Evolutionary conservation across 805 yeast species (phyloP), one percentile per base, ranked within the genome.

Genomic region (Vanderwaltozyma tropicalis): DNA sequence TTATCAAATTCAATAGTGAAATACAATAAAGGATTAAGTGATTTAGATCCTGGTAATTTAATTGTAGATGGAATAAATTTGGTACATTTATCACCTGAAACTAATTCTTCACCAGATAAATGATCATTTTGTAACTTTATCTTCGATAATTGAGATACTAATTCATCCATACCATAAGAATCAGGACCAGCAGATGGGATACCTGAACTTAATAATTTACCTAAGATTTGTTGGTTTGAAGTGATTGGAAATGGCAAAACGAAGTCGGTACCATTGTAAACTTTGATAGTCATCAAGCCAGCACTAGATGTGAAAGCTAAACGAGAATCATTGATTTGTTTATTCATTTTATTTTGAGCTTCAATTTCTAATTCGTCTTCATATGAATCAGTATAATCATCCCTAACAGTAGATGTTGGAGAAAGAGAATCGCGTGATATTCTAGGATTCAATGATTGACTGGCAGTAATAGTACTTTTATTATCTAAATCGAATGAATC

Each of bases 1-100:
- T 89, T 92, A 62, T 89, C 98, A 56, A 86, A 88, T 59, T 92
- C 98, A 33, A 92, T 68, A 2, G 94, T 85, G 50, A 87, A 71
- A 59, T 83, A 84, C 28, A 89, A 71, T 42, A 94, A 70, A n/a
- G 89, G 74, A 47, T 76, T 76, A 44, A 74, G 69, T 27, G 71
- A 62, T 33, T 67, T 67, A 49, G 76, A 51, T 25, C 71, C 69
- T 9, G 81, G 77, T 29, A 73, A 63, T 30, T 72, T 62, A 30
- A 74, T 63, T 34, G 69, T 63, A 15, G 78, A 68, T 29, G 83
- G 78, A 28, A 77, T 56, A 21, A 53, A 48, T 26, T 47, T 45
- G 1, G 59, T 47, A 9, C 53, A 49, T 12, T 42, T 36, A 18
- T 56, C 52, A 12, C 58, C 60, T 5, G 56, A 43, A 15, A 55